Conservation (phyloP, 768 basidiomycete species). For the Megacollybia marginata region DNA sequence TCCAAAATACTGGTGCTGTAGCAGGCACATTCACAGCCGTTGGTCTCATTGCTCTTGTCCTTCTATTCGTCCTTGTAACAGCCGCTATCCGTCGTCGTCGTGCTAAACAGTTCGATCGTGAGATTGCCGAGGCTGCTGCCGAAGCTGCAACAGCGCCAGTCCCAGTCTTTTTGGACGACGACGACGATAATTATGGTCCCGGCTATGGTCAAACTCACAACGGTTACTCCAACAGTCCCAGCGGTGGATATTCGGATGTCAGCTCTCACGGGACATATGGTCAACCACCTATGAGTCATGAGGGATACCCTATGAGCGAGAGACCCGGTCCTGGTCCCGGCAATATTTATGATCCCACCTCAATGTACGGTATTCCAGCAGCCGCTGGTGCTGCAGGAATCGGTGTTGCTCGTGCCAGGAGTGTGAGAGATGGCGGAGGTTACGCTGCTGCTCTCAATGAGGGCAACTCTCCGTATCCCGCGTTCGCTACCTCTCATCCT, state of each 20-base stretch:
- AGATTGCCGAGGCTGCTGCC: constrained; percentile 47
- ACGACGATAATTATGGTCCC: constrained; percentile 14
- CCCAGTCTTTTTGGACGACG: constrained; percentile 34
- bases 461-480: constrained; percentile 27
- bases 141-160: constrained; percentile 36
- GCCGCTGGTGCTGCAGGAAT: constrained; percentile 30
- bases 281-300: constrained; percentile 13
- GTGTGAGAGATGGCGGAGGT: constrained; percentile 21
- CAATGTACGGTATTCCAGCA: constrained; percentile 30
- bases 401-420: constrained; percentile 27
- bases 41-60: constrained; percentile 34
- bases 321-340: constrained; percentile 1
- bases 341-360: constrained; percentile 16
- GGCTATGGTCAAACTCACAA: constrained; percentile 8
- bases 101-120: constrained; percentile 40
- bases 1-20: constrained; percentile 43
- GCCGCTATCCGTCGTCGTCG: constrained; percentile 39
- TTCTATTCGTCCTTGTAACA: constrained; percentile 29
- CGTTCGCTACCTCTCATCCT: constrained; percentile 20
- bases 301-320: neutral
- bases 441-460: constrained; percentile 20
- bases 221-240: constrained; percentile 3
- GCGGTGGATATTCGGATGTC: constrained; percentile 27
- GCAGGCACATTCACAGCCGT: constrained; percentile 45
- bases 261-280: constrained; percentile 30